Percentiles rank a stretch among this genome's conserved stretches.
Conservation (phyloP, 2,329 filamentous ascomycete species). For the Fusarium heterosporum region DNA sequence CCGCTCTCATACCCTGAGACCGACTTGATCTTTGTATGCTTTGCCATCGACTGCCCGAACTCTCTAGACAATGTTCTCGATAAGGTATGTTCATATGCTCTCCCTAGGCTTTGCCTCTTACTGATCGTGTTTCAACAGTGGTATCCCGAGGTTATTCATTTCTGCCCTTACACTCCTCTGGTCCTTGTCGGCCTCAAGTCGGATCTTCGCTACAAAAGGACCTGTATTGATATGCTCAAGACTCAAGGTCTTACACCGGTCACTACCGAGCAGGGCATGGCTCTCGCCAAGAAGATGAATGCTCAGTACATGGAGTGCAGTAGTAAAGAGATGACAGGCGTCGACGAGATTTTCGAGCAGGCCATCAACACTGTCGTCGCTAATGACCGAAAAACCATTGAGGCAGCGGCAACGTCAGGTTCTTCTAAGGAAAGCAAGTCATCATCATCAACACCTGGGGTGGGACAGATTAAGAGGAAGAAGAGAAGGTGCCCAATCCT, state of each 20-base stretch:
- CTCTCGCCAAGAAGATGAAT: constrained; percentile 92
- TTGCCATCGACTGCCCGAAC: constrained; percentile 98
- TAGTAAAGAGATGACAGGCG: constrained; percentile 95
- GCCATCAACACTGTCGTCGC: constrained; percentile 91
- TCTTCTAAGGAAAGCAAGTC: constrained; percentile 54
- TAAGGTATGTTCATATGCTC: constrained; percentile 73
- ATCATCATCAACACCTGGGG: constrained; percentile 56
- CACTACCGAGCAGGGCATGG: constrained; percentile 87
- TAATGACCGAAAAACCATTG: constrained; percentile 76
- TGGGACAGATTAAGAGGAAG: constrained; percentile 75
- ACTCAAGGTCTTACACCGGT: constrained; percentile 97
- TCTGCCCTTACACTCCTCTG: constrained; percentile 96
- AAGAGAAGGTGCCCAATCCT: constrained; percentile 86
- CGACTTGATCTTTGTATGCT: constrained; percentile 97
- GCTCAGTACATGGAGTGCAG: constrained; percentile 98
- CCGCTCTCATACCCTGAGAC: constrained; percentile 98
- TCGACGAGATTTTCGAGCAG: constrained; percentile 94
- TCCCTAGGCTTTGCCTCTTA: not conserved
- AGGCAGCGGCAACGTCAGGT: constrained; percentile 58
- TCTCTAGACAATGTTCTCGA: constrained; percentile 98
- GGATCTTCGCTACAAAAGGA: constrained; percentile 93
- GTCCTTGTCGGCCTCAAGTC: constrained; percentile 97
- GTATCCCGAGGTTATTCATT: constrained; percentile 99
- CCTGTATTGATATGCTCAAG: constrained; percentile 98
- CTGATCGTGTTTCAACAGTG: constrained; percentile 68